These are phyloP conservation scores for Bondarzewia mesenterica DNA, from an alignment of 1,284 basidiomycete genomes.

Conservation along the genomic window DNA sequence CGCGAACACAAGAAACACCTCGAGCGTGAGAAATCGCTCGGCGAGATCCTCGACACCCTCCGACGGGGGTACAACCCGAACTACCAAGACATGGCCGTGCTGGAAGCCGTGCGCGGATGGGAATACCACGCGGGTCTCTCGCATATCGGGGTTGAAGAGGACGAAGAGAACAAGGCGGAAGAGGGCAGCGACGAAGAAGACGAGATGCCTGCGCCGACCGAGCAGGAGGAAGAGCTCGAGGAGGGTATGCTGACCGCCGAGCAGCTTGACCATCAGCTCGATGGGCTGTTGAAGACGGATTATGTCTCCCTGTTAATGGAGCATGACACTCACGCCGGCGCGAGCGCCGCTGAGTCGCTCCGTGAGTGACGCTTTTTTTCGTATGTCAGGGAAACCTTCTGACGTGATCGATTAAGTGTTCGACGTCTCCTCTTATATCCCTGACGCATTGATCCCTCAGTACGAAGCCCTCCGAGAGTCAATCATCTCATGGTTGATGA, in stretches of 20 bases:
- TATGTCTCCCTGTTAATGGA: slow-evolving; percentile 67
- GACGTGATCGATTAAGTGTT: slow-evolving; percentile 48
- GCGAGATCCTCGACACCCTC: slow-evolving; percentile 79
- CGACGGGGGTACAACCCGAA: slow-evolving; percentile 93
- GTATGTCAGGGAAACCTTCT: slow-evolving; percentile 8
- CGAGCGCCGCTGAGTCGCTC: slow-evolving; percentile 31
- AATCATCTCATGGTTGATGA: slow-evolving; percentile 57
- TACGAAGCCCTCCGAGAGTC: slow-evolving; percentile 68
- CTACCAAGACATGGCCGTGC: slow-evolving; percentile 98
- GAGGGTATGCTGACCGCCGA: slow-evolving; percentile 48
- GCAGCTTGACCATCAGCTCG: slow-evolving; percentile 53
- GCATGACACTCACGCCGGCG: slow-evolving; percentile 58
- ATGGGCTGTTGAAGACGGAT: slow-evolving; percentile 62
- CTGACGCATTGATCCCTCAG: slow-evolving; percentile 70
- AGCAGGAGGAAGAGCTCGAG: slow-evolving; percentile 32
- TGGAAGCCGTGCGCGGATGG: slow-evolving; percentile 94
- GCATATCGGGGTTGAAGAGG: slow-evolving; percentile 54
- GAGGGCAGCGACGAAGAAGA: slow-evolving; percentile 21
- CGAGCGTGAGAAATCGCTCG: slow-evolving; percentile 69
- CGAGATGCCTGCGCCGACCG: slow-evolving; percentile 16
- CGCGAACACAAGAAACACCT: slow-evolving; percentile 66
- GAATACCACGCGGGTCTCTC: slow-evolving; percentile 71
- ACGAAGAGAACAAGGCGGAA: slow-evolving; percentile 24
- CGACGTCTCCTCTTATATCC: slow-evolving; percentile 79
- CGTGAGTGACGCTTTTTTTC: slow-evolving; percentile 35